Base-by-base conservation (phyloP, 371 early-diverging fungal genomes). In the Mortierella sp. region DNA sequence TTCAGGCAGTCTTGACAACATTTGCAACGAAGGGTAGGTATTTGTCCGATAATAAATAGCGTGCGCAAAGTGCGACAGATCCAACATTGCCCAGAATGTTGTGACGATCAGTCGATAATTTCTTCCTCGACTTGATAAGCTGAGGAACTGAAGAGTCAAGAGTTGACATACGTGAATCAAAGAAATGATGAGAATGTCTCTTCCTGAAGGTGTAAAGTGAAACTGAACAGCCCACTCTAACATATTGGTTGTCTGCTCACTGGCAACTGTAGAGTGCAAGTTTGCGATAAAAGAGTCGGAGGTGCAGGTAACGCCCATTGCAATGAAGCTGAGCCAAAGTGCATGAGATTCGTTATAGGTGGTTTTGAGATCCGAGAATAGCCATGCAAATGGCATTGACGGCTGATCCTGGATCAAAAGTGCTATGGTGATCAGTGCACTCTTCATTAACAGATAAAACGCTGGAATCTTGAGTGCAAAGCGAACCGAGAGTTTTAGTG, bases 191-290 rank as follows among this genome's bases (percentile, higher is more conserved):
- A 84, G 75, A 38, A 85, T 71, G 64, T 85, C 84, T 19, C 59
- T 58, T 15, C 85, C 85, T 43, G 32, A 58, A 5, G 84, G 76
- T 19, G 80, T 75, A 43, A 84, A 78, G 60, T 85, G 77, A 45
- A 76, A 70, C 58, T 82, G 50, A 45, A 85, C 63, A 7, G 84
- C 82, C 85, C 85, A 84, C 33, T 85, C 85, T 40, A 84, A 64
- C 67, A 85, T 66, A 21, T 66, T 82, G 57, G 70, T 69, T 28
- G 83, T 70, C 33, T 82, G 83, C 28, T 84, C 84, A 52, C 50
- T 52, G 36, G 45, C 52, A 6, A 70, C 70, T 9, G 48, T 53
- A 43, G 52, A 62, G 58, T 83, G 65, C 58, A 83, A 55, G 62
- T 83, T 77, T 53, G 67, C 58, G 64, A 76, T 65, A 58, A 83